phyloP scores from a whole-genome alignment of 1,284 basidiomycete species.

The Blastosporella zonata region DNA sequence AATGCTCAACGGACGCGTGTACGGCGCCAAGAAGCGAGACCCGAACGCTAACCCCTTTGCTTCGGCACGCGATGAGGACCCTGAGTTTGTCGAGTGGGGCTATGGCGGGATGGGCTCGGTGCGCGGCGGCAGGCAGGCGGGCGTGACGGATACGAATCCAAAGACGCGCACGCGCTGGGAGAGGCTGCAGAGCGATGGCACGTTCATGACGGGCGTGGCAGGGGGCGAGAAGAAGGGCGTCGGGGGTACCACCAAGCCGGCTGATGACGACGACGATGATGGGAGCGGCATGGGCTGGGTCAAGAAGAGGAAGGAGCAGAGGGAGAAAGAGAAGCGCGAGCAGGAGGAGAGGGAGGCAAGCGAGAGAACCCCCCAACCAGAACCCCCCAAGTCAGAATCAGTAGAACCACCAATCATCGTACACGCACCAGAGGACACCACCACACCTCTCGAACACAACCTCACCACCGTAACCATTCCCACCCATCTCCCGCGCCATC shows the following conservation, averaged over 20 bases:
- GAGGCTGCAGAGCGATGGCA: slow-evolving; percentile 36
- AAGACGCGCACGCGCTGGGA: slow-evolving; percentile 33
- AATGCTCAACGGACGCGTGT: slow-evolving; percentile 78
- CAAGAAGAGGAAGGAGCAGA: slow-evolving; percentile 51
- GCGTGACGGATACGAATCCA: slow-evolving; percentile 26
- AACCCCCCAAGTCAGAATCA: not conserved
- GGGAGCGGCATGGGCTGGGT: slow-evolving; percentile 77
- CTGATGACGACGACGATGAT: slow-evolving; percentile 48
- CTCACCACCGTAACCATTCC: slow-evolving; percentile 18
- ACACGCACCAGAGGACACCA: not conserved
- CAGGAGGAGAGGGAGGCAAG: slow-evolving; percentile 32
- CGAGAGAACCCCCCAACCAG: slow-evolving; percentile 20
- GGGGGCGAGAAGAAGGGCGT: slow-evolving; percentile 16
- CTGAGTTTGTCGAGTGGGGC: slow-evolving; percentile 83
- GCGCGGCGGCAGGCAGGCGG: slow-evolving; percentile 37
- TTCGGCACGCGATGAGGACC: slow-evolving; percentile 54
- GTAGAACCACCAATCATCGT: not conserved
- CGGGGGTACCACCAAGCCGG: slow-evolving; percentile 12
- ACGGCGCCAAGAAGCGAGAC: slow-evolving; percentile 43
- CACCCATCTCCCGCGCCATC: slow-evolving; percentile 11
- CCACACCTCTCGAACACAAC: slow-evolving; percentile 16
- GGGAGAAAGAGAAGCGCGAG: slow-evolving; percentile 44
- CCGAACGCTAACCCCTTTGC: slow-evolving; percentile 47
- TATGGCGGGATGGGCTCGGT: slow-evolving; percentile 83
- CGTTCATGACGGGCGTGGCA: slow-evolving; percentile 16